Evolutionary conservation across 2,329 filamentous ascomycete species (phyloP).

Genomic region (Fusarium sp.): DNA sequence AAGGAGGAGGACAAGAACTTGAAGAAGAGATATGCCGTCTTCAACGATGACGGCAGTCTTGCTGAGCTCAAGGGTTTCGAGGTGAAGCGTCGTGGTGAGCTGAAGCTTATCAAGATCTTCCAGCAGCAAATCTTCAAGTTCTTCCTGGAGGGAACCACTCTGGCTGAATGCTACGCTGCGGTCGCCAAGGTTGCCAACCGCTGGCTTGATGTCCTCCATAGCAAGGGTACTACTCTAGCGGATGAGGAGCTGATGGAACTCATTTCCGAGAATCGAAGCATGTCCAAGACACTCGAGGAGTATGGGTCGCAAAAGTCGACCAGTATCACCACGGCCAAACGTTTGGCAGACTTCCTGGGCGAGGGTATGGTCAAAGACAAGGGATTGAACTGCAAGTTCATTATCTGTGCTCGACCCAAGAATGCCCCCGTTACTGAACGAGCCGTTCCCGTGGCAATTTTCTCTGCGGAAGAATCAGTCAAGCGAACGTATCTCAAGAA

Average conservation of each 20-base stretch:
- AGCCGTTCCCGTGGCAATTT: slow-evolving; percentile 95
- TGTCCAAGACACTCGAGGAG: slow-evolving; percentile 96
- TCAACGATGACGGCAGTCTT: slow-evolving; percentile 96
- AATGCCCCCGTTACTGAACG: slow-evolving; percentile 94
- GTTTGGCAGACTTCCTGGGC: slow-evolving; percentile 93
- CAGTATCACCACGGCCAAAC: slow-evolving; percentile 97
- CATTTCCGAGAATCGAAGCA: slow-evolving; percentile 99
- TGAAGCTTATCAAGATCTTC: slow-evolving; percentile 99
- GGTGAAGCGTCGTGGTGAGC: slow-evolving; percentile 94
- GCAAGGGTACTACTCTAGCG: slow-evolving; percentile 87
- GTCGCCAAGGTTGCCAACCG: slow-evolving; percentile 96
- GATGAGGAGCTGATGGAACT: slow-evolving; percentile 98
- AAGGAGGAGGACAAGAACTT: slow-evolving; percentile 99
- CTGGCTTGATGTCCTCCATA: slow-evolving; percentile 95
- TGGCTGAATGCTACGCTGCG: slow-evolving; percentile 88
- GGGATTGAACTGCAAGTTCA: slow-evolving; percentile 99
- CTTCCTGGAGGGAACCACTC: slow-evolving; percentile 90
- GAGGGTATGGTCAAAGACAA: slow-evolving; percentile 99
- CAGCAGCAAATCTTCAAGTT: slow-evolving; percentile 99
- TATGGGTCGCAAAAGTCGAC: slow-evolving; percentile 97
- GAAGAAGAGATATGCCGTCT: slow-evolving; percentile 99
- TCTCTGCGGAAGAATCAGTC: slow-evolving; percentile 89
- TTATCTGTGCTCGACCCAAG: slow-evolving; percentile 89
- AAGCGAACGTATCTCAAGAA: slow-evolving; percentile 93
- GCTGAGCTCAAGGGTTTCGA: slow-evolving; percentile 98